Conservation (phyloP, 352 stramenopile genomes). For the Phytophthora tubulina region DNA sequence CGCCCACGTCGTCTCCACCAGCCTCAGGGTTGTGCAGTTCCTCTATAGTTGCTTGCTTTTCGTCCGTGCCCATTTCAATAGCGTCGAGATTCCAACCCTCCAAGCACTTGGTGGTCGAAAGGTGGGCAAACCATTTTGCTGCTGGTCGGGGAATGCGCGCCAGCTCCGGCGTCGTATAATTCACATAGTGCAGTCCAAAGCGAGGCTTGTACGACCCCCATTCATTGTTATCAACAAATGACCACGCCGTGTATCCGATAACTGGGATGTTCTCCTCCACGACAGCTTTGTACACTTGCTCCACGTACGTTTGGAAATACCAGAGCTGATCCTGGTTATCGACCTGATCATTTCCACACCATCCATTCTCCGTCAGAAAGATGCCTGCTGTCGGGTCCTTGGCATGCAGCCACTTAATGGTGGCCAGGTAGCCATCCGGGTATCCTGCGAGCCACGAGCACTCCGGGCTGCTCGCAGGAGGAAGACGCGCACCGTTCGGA, state of each 20-base stretch:
- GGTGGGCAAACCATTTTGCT: slow-evolving; percentile 64
- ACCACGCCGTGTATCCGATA: slow-evolving; percentile 94
- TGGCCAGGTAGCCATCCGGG: slow-evolving; percentile 61
- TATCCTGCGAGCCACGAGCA: slow-evolving; percentile 61
- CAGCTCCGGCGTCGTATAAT: slow-evolving; percentile 52
- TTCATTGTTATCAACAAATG: slow-evolving; percentile 96
- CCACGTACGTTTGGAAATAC: slow-evolving; percentile 66
- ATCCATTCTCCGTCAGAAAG: slow-evolving; percentile 75
- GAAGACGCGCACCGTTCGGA: slow-evolving; percentile 59
- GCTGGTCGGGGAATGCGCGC: slow-evolving; percentile 49
- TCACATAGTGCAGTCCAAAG: slow-evolving; percentile 68
- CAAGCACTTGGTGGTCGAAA: slow-evolving; percentile 73
- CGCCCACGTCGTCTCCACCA: slow-evolving; percentile 11
- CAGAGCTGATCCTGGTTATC: slow-evolving; percentile 67
- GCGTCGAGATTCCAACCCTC: slow-evolving; percentile 30
- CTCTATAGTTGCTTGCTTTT: slow-evolving; percentile 21
- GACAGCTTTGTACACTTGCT: slow-evolving; percentile 69
- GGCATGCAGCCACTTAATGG: slow-evolving; percentile 75
- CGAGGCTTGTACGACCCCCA: slow-evolving; percentile 84
- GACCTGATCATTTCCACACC: slow-evolving; percentile 63
- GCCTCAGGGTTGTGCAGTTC: slow-evolving; percentile 16
- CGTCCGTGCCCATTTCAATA: slow-evolving; percentile 13
- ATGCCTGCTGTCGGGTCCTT: slow-evolving; percentile 57
- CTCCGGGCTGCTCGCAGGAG: slow-evolving; percentile 32
- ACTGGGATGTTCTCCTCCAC: slow-evolving; percentile 75